Percentiles rank a stretch among this genome's conserved stretches.
Conservation (phyloP, 108 stramenopile genomes). For the Cyclotella kingstonii region DNA sequence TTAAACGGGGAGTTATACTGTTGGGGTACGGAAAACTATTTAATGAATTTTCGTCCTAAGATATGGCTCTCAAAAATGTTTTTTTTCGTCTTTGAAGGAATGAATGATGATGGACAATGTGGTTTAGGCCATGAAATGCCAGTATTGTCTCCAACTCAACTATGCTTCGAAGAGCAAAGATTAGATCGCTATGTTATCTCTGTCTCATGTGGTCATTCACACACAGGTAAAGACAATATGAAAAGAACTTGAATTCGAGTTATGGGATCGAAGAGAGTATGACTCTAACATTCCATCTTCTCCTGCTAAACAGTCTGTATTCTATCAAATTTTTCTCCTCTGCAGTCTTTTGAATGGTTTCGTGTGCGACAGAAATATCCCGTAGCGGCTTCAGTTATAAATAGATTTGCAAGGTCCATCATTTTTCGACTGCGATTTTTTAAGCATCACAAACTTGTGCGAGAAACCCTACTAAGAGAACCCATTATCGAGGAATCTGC, state of each 20-base stretch:
- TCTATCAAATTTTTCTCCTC: constrained; percentile 5
- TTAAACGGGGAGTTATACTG: constrained; percentile 4
- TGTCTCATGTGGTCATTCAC: constrained; percentile 30
- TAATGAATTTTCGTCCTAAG: neutral
- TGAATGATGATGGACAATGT: constrained; percentile 36
- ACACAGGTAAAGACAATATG: constrained; percentile 13
- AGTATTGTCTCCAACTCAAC: constrained; percentile 1
- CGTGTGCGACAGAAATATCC: neutral
- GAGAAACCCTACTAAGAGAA: neutral
- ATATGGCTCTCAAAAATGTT: neutral
- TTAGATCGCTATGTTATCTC: constrained; percentile 7
- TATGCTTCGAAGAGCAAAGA: constrained; percentile 4
- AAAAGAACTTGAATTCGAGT: neutral
- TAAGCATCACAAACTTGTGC: neutral
- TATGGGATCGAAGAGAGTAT: neutral
- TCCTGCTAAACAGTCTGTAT: constrained; percentile 1
- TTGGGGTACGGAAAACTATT: constrained; percentile 18
- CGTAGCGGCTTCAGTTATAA: constrained; percentile 1
- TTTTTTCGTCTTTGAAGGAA: constrained; percentile 9
- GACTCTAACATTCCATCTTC: neutral
- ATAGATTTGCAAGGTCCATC: neutral
- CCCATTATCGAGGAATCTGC: neutral
- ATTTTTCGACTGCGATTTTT: constrained; percentile 1
- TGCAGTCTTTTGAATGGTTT: neutral
- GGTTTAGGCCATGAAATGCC: constrained; percentile 17